A percentile compares a stretch with the other conserved stretches of the same genome.
These are phyloP conservation scores for Boletus barrowsii DNA, from an alignment of 768 basidiomycete genomes.

Conservation along the genomic window DNA sequence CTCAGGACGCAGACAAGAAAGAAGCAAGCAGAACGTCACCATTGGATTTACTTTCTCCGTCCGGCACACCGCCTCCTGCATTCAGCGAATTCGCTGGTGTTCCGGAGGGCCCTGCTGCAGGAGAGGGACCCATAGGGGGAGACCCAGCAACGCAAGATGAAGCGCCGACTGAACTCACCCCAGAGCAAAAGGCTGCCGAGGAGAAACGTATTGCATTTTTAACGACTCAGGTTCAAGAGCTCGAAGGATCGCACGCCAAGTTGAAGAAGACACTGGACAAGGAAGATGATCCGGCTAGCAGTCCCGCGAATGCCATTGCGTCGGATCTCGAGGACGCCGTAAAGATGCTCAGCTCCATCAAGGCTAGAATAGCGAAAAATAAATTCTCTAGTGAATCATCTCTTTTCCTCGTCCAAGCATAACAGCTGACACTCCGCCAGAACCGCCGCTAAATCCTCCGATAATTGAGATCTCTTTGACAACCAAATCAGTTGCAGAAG, in stretches of 20 bases:
- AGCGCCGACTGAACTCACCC: constrained; percentile 15
- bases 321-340: constrained; percentile 18
- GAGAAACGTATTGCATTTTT: constrained; percentile 23
- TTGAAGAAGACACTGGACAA: constrained; percentile 4
- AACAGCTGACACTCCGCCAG: constrained; percentile 8
- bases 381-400: constrained; percentile 17
- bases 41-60: constrained; percentile 8
- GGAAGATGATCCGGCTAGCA: neutral
- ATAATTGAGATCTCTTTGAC: neutral
- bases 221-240: constrained; percentile 10
- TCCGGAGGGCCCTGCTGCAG: constrained; percentile 1
- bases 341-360: constrained; percentile 6
- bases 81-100: constrained; percentile 22
- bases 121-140: neutral
- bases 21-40: neutral
- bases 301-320: constrained; percentile 3
- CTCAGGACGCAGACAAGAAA: neutral
- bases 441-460: neutral
- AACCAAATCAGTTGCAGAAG: constrained; percentile 5
- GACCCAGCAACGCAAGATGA: constrained; percentile 21
- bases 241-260: constrained; percentile 4
- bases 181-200: constrained; percentile 20
- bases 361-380: constrained; percentile 18
- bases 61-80: constrained; percentile 25
- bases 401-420: neutral